Base-by-base conservation (phyloP, 202 grass and related monocot genomes). In the Schoenoplectus tabernaemontani region DNA sequence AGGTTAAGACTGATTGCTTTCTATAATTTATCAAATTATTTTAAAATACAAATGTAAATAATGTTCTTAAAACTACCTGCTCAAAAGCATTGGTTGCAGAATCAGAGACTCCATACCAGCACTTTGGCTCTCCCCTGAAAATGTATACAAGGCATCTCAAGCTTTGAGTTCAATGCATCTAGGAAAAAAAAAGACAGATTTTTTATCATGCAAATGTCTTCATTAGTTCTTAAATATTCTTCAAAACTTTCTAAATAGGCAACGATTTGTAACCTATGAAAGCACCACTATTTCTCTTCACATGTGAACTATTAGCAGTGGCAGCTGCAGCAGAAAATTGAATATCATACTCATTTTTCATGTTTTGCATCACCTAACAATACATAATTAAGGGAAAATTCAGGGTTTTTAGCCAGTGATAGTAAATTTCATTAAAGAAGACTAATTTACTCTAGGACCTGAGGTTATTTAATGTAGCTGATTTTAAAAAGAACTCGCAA, bases 101-200 rank as follows among this genome's bases (percentile, higher is more conserved):
- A 81, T 89, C 93, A 90, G 93, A 91, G 15, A 97, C 91, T 48
- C 93, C 93, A 82, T 97, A 97, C 93, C 93, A 97, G 84, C 88
- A 97, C 83, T 97, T 93, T 44, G 91, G 87, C 66, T 91, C 89
- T 6, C 93, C 93, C 93, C 93, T 97, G 84, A 93, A 88, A 91
- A 78, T 78, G 32, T 60, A 60, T 46, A 79, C 13, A 79, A 26
- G n/a, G 51, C 65, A 24, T 38, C 39, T 70, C 39, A 53, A 51
- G 24, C 43, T 33, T 24, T 53, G 24, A 73, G 13, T 24, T 53
- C 26, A 73, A 51, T 24, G 22, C 43, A 33, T 51, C 43, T 44
- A 30, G 13, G 19, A 5, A 68, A 68, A 24, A 51, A 47, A 16
- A 50, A 51, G 26, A 22, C 20, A 73, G 32, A 6, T 73, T 73